A percentile compares a stretch with the other conserved stretches of the same genome.
Evolutionary conservation across 2,329 filamentous ascomycete genomes (phyloP).

Genomic region (Albophoma yamanashiensis): DNA sequence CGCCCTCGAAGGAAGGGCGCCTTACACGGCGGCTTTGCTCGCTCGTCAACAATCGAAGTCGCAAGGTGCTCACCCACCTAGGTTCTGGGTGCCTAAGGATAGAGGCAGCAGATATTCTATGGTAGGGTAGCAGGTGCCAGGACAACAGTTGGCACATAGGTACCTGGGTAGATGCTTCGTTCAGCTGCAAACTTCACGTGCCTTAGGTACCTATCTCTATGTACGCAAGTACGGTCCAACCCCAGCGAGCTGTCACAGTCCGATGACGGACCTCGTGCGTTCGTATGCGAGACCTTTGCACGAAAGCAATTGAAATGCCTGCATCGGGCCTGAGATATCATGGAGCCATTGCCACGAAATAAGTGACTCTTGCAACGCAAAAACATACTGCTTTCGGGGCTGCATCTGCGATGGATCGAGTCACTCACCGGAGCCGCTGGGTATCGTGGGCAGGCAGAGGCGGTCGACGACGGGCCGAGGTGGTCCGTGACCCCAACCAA

Average conservation of each 20-base stretch:
- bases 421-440: not conserved
- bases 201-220: too few species aligned
- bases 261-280: not conserved
- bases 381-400: not conserved
- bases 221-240: too few species aligned
- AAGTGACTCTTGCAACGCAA: not conserved
- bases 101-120: not conserved
- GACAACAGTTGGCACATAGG: not conserved
- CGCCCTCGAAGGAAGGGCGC: not conserved
- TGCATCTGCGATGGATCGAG: not conserved
- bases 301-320: not conserved
- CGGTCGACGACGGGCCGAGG: not conserved
- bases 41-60: not conserved
- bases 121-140: not conserved
- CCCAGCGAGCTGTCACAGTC: not conserved
- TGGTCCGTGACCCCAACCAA: not conserved
- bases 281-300: slow-evolving; percentile 1
- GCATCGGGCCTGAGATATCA: not conserved
- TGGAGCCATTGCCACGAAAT: not conserved
- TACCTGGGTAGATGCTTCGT: not conserved
- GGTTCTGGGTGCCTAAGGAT: too few species aligned
- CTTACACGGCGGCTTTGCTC: not conserved
- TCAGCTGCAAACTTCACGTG: not conserved
- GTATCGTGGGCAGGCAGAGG: too few species aligned
- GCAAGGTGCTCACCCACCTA: too few species aligned